Conservation (phyloP, 2,329 filamentous ascomycete species). For the Cladophialophora exuberans region DNA sequence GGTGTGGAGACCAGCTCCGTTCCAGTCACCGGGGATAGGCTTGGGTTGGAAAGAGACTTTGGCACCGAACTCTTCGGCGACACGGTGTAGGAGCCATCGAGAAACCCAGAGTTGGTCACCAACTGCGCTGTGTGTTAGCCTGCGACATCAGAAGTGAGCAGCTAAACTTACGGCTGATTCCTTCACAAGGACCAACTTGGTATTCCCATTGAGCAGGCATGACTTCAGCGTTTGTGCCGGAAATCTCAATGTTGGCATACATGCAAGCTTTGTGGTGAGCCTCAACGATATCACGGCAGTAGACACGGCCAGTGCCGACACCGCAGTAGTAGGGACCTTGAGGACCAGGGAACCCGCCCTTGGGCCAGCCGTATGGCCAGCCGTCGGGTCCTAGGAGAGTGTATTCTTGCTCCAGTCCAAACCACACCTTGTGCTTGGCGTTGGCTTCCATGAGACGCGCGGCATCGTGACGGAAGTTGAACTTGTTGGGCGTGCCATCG, state of each 20-base stretch:
- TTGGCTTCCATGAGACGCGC: constrained; percentile 88
- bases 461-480: constrained; percentile 94
- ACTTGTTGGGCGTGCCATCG: constrained; percentile 95
- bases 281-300: constrained; percentile 97
- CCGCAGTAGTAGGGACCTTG: constrained; percentile 98
- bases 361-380: constrained; percentile 91
- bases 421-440: constrained; percentile 86
- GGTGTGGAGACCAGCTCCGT: constrained; percentile 89
- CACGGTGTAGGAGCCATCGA: constrained; percentile 84
- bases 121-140: constrained; percentile 58
- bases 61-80: constrained; percentile 94
- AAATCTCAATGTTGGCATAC: constrained; percentile 89
- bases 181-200: constrained; percentile 88
- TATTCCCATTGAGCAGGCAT: constrained; percentile 99
- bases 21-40: constrained; percentile 95
- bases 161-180: constrained; percentile 71
- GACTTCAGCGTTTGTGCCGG: constrained; percentile 98
- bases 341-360: constrained; percentile 84
- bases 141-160: neutral
- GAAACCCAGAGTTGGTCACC: constrained; percentile 97
- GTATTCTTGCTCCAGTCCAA: constrained; percentile 98
- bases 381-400: constrained; percentile 84
- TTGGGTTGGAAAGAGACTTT: constrained; percentile 96
- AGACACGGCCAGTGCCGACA: constrained; percentile 95
- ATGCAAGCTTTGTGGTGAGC: constrained; percentile 89